A percentile compares a stretch with the other conserved stretches of the same genome.
Evolutionary conservation across 257 asterid species (phyloP).

Genomic region (Ballota nigra): DNA sequence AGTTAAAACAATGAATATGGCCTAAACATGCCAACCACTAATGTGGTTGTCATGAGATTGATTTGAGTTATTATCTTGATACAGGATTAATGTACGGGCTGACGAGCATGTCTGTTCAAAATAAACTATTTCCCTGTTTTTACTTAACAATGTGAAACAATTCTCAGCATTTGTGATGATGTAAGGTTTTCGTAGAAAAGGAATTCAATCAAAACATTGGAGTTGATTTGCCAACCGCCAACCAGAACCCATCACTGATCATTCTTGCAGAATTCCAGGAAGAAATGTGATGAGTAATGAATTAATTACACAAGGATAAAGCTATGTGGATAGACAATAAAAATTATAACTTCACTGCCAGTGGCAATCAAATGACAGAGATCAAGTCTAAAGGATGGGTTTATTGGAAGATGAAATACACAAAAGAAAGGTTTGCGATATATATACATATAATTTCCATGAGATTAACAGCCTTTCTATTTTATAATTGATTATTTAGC

Average conservation of each 20-base stretch:
- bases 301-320: not conserved
- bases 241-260: not conserved
- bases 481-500: not conserved
- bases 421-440: not conserved
- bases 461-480: not conserved
- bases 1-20: not conserved
- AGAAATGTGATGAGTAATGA: not conserved
- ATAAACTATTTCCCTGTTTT: not conserved
- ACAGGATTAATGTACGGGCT: not conserved
- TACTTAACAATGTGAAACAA: not conserved
- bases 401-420: conserved; percentile 4
- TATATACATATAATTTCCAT: not conserved
- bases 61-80: not conserved
- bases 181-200: not conserved
- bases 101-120: not conserved
- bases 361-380: not conserved
- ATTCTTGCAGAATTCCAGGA: not conserved
- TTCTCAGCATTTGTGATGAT: not conserved
- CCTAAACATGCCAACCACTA: not conserved
- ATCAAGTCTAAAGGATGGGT: not conserved
- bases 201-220: not conserved
- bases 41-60: not conserved
- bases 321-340: not conserved
- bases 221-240: not conserved
- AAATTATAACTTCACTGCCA: not conserved